Evolutionary conservation across 2,329 filamentous ascomycete genomes (phyloP).

Genomic region (Fusarium anguioides): DNA sequence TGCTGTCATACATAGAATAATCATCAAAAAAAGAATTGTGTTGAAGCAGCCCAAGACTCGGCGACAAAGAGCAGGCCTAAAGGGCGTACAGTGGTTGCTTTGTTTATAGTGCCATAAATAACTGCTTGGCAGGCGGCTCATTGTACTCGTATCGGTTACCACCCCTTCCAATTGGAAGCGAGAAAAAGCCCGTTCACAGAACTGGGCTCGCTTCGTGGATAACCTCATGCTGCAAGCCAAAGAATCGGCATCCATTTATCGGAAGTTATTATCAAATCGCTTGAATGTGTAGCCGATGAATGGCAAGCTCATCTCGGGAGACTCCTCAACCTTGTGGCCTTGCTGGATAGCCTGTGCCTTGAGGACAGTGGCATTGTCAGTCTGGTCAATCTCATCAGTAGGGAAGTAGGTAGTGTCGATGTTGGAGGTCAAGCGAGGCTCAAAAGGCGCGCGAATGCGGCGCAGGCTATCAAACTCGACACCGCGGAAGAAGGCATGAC

Average conservation of each 20-base stretch:
- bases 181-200: conserved; percentile 36
- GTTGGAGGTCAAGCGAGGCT: conserved; percentile 91
- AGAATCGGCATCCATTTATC: conserved; percentile 50
- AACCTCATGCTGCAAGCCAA: conserved; percentile 1
- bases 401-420: conserved; percentile 99
- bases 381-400: conserved; percentile 97
- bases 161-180: conserved; percentile 1
- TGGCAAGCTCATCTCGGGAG: conserved; percentile 93
- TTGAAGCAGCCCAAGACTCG: conserved; percentile 11
- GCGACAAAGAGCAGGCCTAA: background rate
- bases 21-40: conserved; percentile 6
- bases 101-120: conserved; percentile 4
- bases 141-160: conserved; percentile 11
- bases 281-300: conserved; percentile 81
- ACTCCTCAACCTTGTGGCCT: conserved; percentile 75
- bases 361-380: conserved; percentile 88
- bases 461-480: conserved; percentile 95
- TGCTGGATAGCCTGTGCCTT: conserved; percentile 83
- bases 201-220: conserved; percentile 13
- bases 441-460: conserved; percentile 93
- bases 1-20: conserved; percentile 11
- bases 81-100: conserved; percentile 14
- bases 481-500: conserved; percentile 94
- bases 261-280: conserved; percentile 83
- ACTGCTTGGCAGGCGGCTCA: conserved; percentile 1